Conservation (phyloP, 2,329 filamentous ascomycete genomes). For the Cytospora chrysosperma region DNA sequence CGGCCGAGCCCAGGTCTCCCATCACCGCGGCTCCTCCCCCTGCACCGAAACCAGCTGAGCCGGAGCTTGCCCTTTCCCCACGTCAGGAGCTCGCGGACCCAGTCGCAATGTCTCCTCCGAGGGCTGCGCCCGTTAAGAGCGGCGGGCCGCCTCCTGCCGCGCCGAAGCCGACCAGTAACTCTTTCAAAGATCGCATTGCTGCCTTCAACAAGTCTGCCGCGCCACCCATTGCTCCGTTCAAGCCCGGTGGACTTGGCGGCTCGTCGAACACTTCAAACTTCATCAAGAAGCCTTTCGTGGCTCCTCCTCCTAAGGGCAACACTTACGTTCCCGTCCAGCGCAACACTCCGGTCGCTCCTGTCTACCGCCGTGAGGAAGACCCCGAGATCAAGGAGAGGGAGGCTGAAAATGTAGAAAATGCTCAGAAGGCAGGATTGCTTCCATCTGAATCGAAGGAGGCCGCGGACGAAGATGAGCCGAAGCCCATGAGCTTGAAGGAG, state of each 20-base stretch:
- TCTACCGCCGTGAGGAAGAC: slow-evolving; percentile 87
- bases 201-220: slow-evolving; percentile 92
- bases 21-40: slow-evolving; percentile 34
- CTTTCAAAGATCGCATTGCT: slow-evolving; percentile 93
- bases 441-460: slow-evolving; percentile 47
- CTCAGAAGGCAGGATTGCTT: slow-evolving; percentile 65
- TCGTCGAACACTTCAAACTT: slow-evolving; percentile 62
- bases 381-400: slow-evolving; percentile 67
- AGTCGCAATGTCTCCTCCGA: slow-evolving; percentile 33
- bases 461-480: slow-evolving; percentile 74
- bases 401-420: slow-evolving; percentile 63
- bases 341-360: slow-evolving; percentile 68
- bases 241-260: slow-evolving; percentile 62
- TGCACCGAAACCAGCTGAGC: slow-evolving; percentile 40
- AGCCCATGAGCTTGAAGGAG: slow-evolving; percentile 91
- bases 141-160: slow-evolving; percentile 64
- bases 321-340: slow-evolving; percentile 79
- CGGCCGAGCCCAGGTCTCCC: slow-evolving; percentile 29
- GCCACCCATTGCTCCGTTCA: slow-evolving; percentile 85
- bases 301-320: slow-evolving; percentile 88
- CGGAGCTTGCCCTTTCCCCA: slow-evolving; percentile 37
- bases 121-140: slow-evolving; percentile 40
- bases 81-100: slow-evolving; percentile 26
- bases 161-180: slow-evolving; percentile 72
- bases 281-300: slow-evolving; percentile 95